Conservation (phyloP, 768 basidiomycete genomes). For the Leucosporidium scottii region DNA sequence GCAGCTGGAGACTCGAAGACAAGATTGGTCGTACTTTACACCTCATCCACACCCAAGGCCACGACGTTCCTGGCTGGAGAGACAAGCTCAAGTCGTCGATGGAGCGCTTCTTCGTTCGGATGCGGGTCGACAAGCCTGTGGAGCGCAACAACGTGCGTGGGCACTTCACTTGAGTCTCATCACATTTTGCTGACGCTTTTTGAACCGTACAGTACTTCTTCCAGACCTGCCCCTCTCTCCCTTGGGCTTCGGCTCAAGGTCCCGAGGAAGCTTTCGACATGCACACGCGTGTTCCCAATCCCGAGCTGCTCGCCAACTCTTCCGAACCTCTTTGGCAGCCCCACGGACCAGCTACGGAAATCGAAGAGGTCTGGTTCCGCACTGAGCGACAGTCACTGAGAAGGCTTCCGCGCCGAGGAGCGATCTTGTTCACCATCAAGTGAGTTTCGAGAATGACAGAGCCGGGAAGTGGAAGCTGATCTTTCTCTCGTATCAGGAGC, state of each 20-base stretch:
- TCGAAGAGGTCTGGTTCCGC: slow-evolving; percentile 51
- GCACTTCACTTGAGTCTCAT: slow-evolving; percentile 41
- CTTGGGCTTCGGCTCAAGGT: slow-evolving; percentile 4
- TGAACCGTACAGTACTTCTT: slow-evolving; percentile 32
- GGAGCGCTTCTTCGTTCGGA: slow-evolving; percentile 47
- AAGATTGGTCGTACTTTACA: slow-evolving; percentile 69
- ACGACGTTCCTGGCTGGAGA: slow-evolving; percentile 63
- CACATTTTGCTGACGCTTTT: background rate
- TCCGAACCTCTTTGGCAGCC: background rate
- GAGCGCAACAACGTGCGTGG: slow-evolving; percentile 52
- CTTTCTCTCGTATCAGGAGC: background rate
- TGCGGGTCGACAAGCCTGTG: background rate
- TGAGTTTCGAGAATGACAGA: no score
- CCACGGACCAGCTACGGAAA: background rate
- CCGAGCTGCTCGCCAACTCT: background rate
- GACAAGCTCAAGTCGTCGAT: slow-evolving; percentile 59
- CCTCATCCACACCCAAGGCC: slow-evolving; percentile 61
- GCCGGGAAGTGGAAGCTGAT: no score
- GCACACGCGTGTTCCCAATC: slow-evolving; percentile 13
- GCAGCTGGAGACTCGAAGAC: slow-evolving; percentile 70
- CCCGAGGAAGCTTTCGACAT: slow-evolving; percentile 49
- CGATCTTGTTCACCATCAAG: slow-evolving; percentile 58
- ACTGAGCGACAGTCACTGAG: slow-evolving; percentile 62
- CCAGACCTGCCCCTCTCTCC: slow-evolving; percentile 5
- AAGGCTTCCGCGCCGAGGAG: slow-evolving; percentile 57